Base-by-base conservation (phyloP, 208 protist genomes). In the Jaenimonas drosophilae region DNA sequence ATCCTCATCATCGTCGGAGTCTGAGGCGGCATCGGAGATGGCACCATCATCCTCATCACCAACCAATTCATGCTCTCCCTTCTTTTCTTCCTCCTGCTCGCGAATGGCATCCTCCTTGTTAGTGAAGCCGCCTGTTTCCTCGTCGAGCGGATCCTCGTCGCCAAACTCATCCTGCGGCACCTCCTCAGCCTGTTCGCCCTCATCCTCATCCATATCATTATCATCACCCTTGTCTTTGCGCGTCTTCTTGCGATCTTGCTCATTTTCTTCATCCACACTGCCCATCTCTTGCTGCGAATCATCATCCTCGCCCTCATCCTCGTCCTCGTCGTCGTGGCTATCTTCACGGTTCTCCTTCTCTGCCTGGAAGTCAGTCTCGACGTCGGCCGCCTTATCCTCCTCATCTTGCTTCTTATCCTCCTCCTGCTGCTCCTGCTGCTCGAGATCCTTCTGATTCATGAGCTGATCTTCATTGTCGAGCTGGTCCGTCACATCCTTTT, bases 401-500 rank as follows among this genome's bases (percentile, higher is more conserved):
- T 71, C 68, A 20, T 92, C 49, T 11, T 67, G 44, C 7, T 93
- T 36, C 4, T 94, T 47, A 30, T 95, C 66, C 17, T 88, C 54
- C 42, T 92, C 54, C 19, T 94, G 46, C 25, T 94, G 59, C 20
- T 78, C 70, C 43, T 95, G 60, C 49, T 97, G 70, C 54, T 97
- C 88, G 48, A 78, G 78, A 47, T 96, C 88, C 49, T 93, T 85
- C 58, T 85, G 86, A 51, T 82, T 85, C 85, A 97, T 91, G 14
- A 91, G 65, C 70, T 96, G 87, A 42, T 97, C 91, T 59, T 99
- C 97, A 58, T 99, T 90, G 20, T 98, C 88, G 23, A 99, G 97
- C 76, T 99, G 57, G 34, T 99, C 87, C 16, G 80, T 95, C 17
- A 99, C 96, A 61, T 99, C 98, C 46, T 99, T 97, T 57, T 98